These are phyloP conservation scores for Aphanoascus verrucosus DNA, from an alignment of 2,329 filamentous ascomycete genomes.

Conservation along the genomic window DNA sequence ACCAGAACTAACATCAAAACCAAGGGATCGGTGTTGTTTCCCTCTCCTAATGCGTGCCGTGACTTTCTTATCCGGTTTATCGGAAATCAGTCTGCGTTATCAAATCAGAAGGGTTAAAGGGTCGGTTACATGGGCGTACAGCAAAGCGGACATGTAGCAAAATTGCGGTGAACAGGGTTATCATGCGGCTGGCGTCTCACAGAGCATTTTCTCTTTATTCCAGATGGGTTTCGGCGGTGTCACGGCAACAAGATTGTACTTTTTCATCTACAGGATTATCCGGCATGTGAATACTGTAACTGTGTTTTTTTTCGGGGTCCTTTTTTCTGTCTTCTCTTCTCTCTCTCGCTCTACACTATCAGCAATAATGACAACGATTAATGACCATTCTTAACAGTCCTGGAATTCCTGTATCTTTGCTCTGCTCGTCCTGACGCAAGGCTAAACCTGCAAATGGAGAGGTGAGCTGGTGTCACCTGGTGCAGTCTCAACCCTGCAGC, in stretches of 20 bases:
- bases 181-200: not conserved
- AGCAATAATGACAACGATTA: too few relatives aligned
- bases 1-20: not conserved
- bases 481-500: too few relatives aligned
- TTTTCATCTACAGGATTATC: not conserved
- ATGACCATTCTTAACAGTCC: too few relatives aligned
- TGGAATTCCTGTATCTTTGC: too few relatives aligned
- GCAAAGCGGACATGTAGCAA: not conserved
- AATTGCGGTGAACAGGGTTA: slow-evolving; percentile 3
- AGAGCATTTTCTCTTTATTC: not conserved
- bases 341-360: too few relatives aligned
- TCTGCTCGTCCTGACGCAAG: too few relatives aligned
- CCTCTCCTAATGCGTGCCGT: not conserved
- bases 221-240: not conserved
- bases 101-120: not conserved
- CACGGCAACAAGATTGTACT: not conserved
- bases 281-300: not conserved
- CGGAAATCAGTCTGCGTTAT: not conserved
- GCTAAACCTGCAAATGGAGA: too few relatives aligned
- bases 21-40: not conserved
- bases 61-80: not conserved
- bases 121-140: not conserved
- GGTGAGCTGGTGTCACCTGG: too few relatives aligned
- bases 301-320: too few relatives aligned
- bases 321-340: too few relatives aligned